Evolutionary conservation across 306 rosid genomes (phyloP).

Genomic region (Citrullus mucosospermus): DNA sequence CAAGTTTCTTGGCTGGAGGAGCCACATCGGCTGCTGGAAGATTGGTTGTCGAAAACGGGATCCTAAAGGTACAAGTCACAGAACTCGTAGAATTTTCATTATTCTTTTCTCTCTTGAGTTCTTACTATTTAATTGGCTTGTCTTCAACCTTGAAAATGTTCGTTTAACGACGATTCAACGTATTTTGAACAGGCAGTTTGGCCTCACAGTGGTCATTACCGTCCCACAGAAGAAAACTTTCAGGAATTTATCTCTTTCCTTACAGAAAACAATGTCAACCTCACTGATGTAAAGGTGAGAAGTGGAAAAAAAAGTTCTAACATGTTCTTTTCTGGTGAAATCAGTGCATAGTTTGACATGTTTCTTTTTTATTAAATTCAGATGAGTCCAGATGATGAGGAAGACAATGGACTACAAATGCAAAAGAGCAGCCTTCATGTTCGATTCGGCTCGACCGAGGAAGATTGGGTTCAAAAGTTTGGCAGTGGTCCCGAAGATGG

Average conservation of each 20-base stretch:
- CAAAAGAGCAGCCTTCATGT: conserved; percentile 45
- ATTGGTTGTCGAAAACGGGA: conserved; percentile 22
- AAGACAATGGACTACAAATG: conserved; percentile 21
- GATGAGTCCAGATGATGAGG: conserved; percentile 70
- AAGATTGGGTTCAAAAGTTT: conserved; percentile 34
- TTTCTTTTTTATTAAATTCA: conserved; percentile 25
- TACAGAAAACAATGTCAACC: conserved; percentile 16
- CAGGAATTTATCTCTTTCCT: conserved; percentile 28
- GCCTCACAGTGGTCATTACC: conserved; percentile 30
- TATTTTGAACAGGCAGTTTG: conserved; percentile 20
- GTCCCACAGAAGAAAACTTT: conserved; percentile 25
- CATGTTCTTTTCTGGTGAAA: not conserved
- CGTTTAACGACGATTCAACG: not conserved
- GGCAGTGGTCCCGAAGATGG: conserved; percentile 21
- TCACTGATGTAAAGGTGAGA: conserved; percentile 23
- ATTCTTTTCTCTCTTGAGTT: not conserved
- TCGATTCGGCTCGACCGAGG: conserved; percentile 68
- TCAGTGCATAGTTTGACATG: not conserved
- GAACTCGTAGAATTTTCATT: not conserved
- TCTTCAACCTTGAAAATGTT: not conserved
- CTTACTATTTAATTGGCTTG: not conserved
- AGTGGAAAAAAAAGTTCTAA: not conserved
- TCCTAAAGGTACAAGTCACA: conserved; percentile 17
- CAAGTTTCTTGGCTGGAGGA: conserved; percentile 40
- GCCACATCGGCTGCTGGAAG: conserved; percentile 36